Evolutionary conservation across 2,329 filamentous ascomycete genomes (phyloP).

Genomic region (Helicocarpus griseus): DNA sequence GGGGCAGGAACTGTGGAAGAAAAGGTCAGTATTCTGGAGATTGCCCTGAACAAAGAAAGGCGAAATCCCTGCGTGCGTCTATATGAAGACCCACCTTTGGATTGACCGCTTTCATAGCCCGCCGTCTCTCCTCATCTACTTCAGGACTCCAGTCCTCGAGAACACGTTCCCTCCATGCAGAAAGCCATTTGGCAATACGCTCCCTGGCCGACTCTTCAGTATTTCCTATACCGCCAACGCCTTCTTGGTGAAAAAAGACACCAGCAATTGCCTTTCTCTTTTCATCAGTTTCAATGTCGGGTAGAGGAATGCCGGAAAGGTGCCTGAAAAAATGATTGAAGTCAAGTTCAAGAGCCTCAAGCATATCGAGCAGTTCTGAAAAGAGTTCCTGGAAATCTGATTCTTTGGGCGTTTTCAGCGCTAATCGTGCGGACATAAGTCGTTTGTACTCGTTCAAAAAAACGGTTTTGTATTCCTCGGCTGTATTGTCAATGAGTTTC

Average conservation of each 20-base stretch:
- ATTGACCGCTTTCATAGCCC: constrained; percentile 75
- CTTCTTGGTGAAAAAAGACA: constrained; percentile 72
- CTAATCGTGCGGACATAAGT: constrained; percentile 70
- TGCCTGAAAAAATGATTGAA: constrained; percentile 91
- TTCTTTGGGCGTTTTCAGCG: constrained; percentile 59
- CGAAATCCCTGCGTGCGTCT: not conserved
- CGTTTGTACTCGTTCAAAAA: constrained; percentile 86
- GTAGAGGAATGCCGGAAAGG: constrained; percentile 54
- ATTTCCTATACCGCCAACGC: constrained; percentile 47
- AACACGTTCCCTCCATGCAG: constrained; percentile 62
- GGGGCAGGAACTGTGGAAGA: constrained; percentile 58
- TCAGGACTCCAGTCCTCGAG: constrained; percentile 64
- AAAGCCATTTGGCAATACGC: constrained; percentile 68
- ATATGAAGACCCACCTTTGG: constrained; percentile 49
- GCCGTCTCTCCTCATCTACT: constrained; percentile 53
- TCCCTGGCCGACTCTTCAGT: constrained; percentile 56
- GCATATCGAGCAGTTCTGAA: constrained; percentile 68
- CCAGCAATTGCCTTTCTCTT: constrained; percentile 54
- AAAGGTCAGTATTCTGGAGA: not conserved
- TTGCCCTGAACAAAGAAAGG: no score
- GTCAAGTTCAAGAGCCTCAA: constrained; percentile 76
- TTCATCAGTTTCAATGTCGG: constrained; percentile 55
- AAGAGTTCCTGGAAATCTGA: constrained; percentile 73
- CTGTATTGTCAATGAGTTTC: constrained; percentile 65
- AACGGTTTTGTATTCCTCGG: constrained; percentile 79